Base-by-base conservation (phyloP, 169 alveolate species). In the Babesia ovata region DNA sequence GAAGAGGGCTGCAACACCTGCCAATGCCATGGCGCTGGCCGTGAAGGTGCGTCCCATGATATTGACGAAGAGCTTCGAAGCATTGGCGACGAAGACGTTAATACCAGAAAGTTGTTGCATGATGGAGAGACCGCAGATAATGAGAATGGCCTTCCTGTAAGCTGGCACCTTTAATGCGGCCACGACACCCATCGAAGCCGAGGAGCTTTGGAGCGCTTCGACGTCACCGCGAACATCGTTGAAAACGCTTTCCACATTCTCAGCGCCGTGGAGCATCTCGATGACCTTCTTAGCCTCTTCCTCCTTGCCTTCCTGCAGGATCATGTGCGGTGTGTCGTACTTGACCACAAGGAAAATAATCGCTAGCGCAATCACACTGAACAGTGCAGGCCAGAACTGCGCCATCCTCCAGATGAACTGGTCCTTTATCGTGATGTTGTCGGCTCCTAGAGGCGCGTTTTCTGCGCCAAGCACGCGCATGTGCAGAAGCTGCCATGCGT, bases 51-150 rank as follows among this genome's bases (percentile, higher is more conserved):
- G 70, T 11, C 82, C 85, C 84, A 90, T 69, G 59, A 79, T 74
- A 39, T 70, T 83, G 46, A 84, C 70, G 69, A 90, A 92, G 42
- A 93, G 72, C 67, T 84, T 90, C 71, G 93, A 92, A 44, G 94
- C 87, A 62, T 89, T 89, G 8, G 96, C 87, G 0, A 92, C 91
- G 56, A 93, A 73, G 16, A 92, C 90, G 53, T 90, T 91, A 21
- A 93, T 93, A 21, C 96, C 96, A 4, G 95, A 85, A 54, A 92
- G 78, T 66, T 93, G 96, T 61, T 92, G 96, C 66, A 93, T 61
- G 10, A 90, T 86, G 0, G 94, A 81, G 19, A 93, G 83, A 13
- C 92, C 79, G 60, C 86, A 88, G 0, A 88, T 89, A 8, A 91
- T 69, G 26, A 93, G 46, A 12, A 93, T 79, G 48, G 82, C 94